Evolutionary conservation across 2,329 filamentous ascomycete species (phyloP), one percentile per base, ranked within the genome.

Genomic region (Penicillium italicum): DNA sequence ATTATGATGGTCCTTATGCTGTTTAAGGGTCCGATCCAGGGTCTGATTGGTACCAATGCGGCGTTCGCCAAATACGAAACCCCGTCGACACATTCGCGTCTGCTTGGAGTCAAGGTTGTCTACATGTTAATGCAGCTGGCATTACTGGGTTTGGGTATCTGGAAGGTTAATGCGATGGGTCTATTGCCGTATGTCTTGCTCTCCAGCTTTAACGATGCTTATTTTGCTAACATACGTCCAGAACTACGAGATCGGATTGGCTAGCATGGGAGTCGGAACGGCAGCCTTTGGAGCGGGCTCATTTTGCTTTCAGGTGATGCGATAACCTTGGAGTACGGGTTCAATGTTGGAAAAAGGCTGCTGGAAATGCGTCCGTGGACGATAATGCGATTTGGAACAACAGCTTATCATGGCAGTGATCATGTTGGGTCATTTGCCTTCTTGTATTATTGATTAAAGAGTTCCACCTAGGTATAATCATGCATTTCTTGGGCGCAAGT

Each of bases 1-100:
- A 97, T 99, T 76, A 97, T 97, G 91, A 99, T 97, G 92, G 93
- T 97, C 18, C 92, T 93, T 69, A 97, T 97, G 89, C 87, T 96
- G 43, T 99, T 99, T 82, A 97, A 97, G 81, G 95, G 90, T 64
- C 94, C 94, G 10, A 82, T 99, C 58, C 85, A 90, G 74, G 94
- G 92, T 33, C 78, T 97, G 43, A 76, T 96, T 58, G 85, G 80
- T 64, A 93, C 93, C 45, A 91, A 94, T 70, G 84, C 87, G 69
- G 90, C 89, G n/a, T 97, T 99, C 73, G 85, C 90, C 70, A 87
- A 88, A 59, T 96, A 96, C 75, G 91, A 97, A 73, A 92, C 90
- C 20, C 86, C 91, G 50, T 85, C 83, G 33, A 96, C 90, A 64
- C 84, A 82, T 61, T 79, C 76, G 37, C 84, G 90, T 71, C 82